Evolutionary conservation across 1,284 basidiomycete species (phyloP), one percentile per base, ranked within the genome.

Genomic region (Moesziomyces aphidis): DNA sequence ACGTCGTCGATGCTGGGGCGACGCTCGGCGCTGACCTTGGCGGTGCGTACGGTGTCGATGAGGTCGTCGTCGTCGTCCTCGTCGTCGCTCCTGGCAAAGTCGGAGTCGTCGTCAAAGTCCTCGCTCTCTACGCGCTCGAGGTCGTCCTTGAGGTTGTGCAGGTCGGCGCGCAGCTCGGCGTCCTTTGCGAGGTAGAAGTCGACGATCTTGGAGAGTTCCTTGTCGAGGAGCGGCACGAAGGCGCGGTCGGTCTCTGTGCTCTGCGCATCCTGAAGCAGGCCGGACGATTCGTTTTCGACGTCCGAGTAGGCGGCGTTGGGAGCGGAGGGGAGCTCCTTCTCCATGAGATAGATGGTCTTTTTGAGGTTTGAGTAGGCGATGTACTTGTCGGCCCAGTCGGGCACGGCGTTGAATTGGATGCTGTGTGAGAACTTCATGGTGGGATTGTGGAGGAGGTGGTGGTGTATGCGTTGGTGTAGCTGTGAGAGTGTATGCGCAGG

Each of bases 311-410:
- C 55, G 34, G 66, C 60, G 11, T 71, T 66, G 11, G 69, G 65
- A 4, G 57, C 47, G 17, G 65, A 62, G 4, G 64, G 76, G 4
- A 76, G 69, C 50, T 79, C 73, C 65, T 80, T 79, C 54, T 84
- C 83, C 55, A 84, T 72, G 43, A 77, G 55, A 65, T 84, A 84
- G 61, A 84, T 81, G 54, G 79, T 55, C 67, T 84, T 84, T 44
- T 84, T 84, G 49, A 84, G 78, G 55, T 83, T 81, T 21, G 81
- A 82, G 56, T 84, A 84, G 61, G 74, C 75, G 44, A 98, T 91
- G 83, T 97, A 97, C 73, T 95, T 90, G 79, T 94, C 92, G 89
- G 92, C 92, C 95, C 95, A 97, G 72, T 97, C 95, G 1, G 94
- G 89, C 45, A 95, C 93, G 23, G 93, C 92, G 81, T 97, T 97